phyloP scores from a whole-genome alignment of 345 rosid species.

The Adansonia digitata region DNA sequence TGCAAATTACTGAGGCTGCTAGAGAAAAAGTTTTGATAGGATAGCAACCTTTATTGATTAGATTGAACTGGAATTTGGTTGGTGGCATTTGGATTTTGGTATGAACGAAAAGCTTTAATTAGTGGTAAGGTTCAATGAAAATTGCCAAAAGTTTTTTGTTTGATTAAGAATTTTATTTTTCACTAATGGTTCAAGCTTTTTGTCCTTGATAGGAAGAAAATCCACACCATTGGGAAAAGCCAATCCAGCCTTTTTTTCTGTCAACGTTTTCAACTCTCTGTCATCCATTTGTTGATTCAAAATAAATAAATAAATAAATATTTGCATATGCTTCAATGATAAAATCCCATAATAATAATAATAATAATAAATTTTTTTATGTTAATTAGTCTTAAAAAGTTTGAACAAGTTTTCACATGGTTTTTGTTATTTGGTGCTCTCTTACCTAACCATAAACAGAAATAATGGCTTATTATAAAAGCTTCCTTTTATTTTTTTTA shows the following conservation, averaged over 20 bases:
- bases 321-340: too few relatives aligned
- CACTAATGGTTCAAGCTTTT: neutral
- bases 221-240: neutral
- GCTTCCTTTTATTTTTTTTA: too few relatives aligned
- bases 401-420: neutral
- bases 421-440: neutral
- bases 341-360: too few relatives aligned
- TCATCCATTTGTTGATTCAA: neutral
- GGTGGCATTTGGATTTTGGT: neutral
- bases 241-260: neutral
- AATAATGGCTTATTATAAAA: neutral
- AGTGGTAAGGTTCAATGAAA: neutral
- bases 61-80: neutral
- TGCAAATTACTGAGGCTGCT: neutral
- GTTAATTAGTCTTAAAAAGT: neutral
- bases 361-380: neutral
- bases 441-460: neutral
- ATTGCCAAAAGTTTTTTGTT: neutral
- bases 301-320: too few relatives aligned
- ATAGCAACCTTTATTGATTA: neutral
- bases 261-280: neutral
- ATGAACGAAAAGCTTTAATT: neutral
- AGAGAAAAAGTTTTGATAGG: neutral
- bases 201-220: neutral
- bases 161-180: neutral